These are phyloP conservation scores for Eucalyptus cloeziana DNA, from an alignment of 345 rosid species.

Conservation along the genomic window DNA sequence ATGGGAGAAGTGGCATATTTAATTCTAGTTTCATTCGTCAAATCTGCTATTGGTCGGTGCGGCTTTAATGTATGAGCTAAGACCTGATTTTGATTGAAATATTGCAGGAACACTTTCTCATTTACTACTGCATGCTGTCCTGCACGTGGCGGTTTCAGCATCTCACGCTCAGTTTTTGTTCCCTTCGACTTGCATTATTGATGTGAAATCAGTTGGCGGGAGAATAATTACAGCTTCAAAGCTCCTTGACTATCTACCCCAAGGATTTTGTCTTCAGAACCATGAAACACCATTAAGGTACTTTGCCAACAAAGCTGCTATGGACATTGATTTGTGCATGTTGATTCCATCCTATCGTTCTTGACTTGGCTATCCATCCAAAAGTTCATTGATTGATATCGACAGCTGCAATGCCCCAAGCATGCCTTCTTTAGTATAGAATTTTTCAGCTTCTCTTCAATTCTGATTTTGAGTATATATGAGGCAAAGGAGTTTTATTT, in stretches of 20 bases:
- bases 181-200: neutral
- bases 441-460: neutral
- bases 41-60: neutral
- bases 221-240: conserved; percentile 16
- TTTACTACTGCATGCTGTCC: conserved; percentile 30
- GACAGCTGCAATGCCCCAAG: accelerated
- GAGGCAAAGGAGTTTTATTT: neutral
- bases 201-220: conserved; percentile 5
- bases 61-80: neutral
- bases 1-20: neutral
- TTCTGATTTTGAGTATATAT: neutral
- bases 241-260: conserved; percentile 32
- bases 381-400: neutral
- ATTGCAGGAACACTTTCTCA: conserved; percentile 25
- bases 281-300: conserved; percentile 51
- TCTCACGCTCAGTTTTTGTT: conserved; percentile 12
- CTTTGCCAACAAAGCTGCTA: neutral
- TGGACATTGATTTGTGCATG: neutral
- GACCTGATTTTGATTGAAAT: neutral
- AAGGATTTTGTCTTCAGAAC: conserved; percentile 16
- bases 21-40: neutral
- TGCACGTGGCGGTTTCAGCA: conserved; percentile 35
- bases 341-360: neutral
- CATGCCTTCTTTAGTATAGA: neutral
- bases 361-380: neutral